Percentiles rank a stretch among this genome's conserved stretches.
Evolutionary conservation across 495 filamentous ascomycete genomes (phyloP).

Genomic region (Penicillium odoratum): DNA sequence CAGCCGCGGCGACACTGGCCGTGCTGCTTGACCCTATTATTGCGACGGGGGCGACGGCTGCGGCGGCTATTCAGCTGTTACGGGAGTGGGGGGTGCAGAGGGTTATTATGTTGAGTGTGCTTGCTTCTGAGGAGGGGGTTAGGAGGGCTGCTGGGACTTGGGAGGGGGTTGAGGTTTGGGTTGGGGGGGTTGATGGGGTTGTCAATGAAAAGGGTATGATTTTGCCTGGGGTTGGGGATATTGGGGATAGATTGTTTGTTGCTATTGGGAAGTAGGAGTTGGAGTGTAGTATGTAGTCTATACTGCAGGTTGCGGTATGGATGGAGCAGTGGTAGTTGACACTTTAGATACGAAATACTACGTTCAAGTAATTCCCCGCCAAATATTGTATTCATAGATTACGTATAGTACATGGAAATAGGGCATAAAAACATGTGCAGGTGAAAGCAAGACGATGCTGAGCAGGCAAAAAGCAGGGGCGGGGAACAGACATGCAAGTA

Average conservation of each 20-base stretch:
- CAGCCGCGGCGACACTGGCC: conserved; percentile 59
- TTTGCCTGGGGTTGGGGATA: conserved; percentile 85
- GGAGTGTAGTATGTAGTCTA: too few species aligned
- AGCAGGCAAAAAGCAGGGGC: conserved; percentile 20
- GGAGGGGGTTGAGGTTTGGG: conserved; percentile 75
- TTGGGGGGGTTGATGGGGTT: conserved; percentile 74
- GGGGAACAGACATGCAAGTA: conserved; percentile 22
- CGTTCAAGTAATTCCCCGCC: conserved; percentile 27
- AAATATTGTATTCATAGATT: conserved; percentile 42
- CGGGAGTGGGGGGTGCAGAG: conserved; percentile 85
- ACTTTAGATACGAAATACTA: too few species aligned
- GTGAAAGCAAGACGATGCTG: conserved; percentile 22
- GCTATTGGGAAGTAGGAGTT: conserved; percentile 80
- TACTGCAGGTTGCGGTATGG: too few species aligned
- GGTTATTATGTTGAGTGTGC: conserved; percentile 74
- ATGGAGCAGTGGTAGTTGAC: too few species aligned
- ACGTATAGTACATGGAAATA: conserved; percentile 49
- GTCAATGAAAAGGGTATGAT: conserved; percentile 83
- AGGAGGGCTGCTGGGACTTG: conserved; percentile 68
- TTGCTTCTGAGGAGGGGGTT: conserved; percentile 69
- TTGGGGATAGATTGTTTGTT: conserved; percentile 89
- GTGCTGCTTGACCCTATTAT: conserved; percentile 91
- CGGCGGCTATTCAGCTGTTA: conserved; percentile 85
- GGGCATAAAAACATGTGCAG: conserved; percentile 38
- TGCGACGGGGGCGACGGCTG: conserved; percentile 87